Conservation (phyloP, 768 basidiomycete genomes). For the Lentinus brumalis region DNA sequence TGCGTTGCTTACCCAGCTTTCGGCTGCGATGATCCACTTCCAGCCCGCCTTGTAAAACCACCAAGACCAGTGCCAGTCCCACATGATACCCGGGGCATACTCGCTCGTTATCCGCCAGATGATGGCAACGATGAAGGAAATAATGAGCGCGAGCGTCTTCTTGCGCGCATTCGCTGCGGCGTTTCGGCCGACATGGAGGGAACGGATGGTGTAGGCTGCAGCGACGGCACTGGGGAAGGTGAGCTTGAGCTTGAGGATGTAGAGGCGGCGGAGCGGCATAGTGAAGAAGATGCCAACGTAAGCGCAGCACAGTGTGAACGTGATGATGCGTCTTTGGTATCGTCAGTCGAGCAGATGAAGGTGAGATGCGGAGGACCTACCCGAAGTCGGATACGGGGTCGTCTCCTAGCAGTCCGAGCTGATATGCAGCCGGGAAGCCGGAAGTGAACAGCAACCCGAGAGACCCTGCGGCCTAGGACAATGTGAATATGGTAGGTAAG, state of each 20-base stretch:
- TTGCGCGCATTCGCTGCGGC: conserved; percentile 23
- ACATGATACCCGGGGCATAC: conserved; percentile 27
- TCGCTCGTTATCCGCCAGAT: conserved; percentile 22
- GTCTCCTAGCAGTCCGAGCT: conserved; percentile 20
- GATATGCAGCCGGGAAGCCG: conserved; percentile 26
- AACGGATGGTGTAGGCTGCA: conserved; percentile 27
- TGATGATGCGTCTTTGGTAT: conserved; percentile 19
- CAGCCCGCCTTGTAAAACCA: conserved; percentile 28
- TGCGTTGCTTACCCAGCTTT: conserved; percentile 18
- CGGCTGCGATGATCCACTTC: conserved; percentile 25
- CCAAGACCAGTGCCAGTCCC: conserved; percentile 27
- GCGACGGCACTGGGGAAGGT: conserved; percentile 26
- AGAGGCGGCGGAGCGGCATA: conserved; percentile 25
- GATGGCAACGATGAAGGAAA: conserved; percentile 21
- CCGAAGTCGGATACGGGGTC: conserved; percentile 21
- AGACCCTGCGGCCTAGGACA: conserved; percentile 22
- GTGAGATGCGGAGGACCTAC: background rate
- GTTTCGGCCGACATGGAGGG: conserved; percentile 24
- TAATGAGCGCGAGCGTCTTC: conserved; percentile 24
- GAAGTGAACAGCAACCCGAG: conserved; percentile 25
- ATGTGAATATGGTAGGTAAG: background rate
- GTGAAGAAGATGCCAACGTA: conserved; percentile 30
- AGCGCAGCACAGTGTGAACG: conserved; percentile 26
- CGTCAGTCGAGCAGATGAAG: background rate
- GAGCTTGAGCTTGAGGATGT: conserved; percentile 27